Evolutionary conservation across 768 basidiomycete genomes (phyloP).

Genomic region (Leccinum boreale): DNA sequence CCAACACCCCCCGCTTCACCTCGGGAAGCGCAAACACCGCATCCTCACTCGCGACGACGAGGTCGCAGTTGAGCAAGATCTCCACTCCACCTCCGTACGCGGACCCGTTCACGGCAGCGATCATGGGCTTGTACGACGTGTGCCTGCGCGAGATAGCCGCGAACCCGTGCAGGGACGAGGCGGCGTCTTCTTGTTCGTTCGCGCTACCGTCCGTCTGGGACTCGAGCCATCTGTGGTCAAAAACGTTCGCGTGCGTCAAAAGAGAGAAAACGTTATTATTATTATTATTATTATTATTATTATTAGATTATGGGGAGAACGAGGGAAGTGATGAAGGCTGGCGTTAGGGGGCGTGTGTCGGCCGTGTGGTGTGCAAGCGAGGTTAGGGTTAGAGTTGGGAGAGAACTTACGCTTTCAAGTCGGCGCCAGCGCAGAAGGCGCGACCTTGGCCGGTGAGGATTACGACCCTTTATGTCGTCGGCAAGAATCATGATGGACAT

Average conservation of each 20-base stretch:
- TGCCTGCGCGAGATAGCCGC: conserved; percentile 69
- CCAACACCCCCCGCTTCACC: conserved; percentile 74
- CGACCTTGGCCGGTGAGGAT: conserved; percentile 73
- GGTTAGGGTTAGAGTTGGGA: background rate
- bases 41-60: conserved; percentile 65
- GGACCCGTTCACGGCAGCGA: conserved; percentile 79
- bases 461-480: conserved; percentile 52
- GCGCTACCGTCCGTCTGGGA: conserved; percentile 42
- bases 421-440: conserved; percentile 77
- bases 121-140: conserved; percentile 63
- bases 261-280: background rate
- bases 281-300: no score
- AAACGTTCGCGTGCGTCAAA: background rate
- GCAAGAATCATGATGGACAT: background rate
- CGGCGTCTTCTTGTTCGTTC: conserved; percentile 43
- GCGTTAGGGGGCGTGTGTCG: background rate
- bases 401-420: conserved; percentile 62
- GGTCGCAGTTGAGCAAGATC: conserved; percentile 71
- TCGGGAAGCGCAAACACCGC: conserved; percentile 75
- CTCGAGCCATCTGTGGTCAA: conserved; percentile 52
- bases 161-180: conserved; percentile 54
- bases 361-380: background rate
- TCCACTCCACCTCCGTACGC: conserved; percentile 67
- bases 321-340: no score
- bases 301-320: background rate